Base-by-base conservation (phyloP, 2,329 filamentous ascomycete genomes). In the Dryadomyces quercivorus region DNA sequence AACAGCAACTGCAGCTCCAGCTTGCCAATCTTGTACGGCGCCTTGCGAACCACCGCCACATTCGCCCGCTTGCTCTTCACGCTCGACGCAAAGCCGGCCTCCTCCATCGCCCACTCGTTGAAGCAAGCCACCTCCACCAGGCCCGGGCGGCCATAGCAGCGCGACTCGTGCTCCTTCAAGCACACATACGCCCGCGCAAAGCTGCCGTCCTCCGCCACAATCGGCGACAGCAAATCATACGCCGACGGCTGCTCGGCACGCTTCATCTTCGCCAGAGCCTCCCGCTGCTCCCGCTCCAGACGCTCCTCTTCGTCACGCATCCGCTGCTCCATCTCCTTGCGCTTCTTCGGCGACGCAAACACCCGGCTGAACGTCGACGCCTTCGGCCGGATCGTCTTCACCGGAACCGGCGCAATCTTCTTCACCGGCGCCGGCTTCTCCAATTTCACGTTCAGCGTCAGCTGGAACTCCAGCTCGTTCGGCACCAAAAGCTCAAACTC, bases 401-500 rank as follows among this genome's bases (percentile, higher is more conserved):
- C 75, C 2, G 86, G 81, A 3, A 83, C 78, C 20, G 31, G 45
- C 42, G 72, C 71, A 1, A 72, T 65, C 1, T 77, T 65, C 54
- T 72, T 72, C 57, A 73, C 73, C 7, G 45, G 31, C 26, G 84
- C 82, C 6, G 87, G 88, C 64, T 91, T 88, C 60, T 91, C 86
- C 22, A 97, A 77, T 73, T 96, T 96, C 60, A 95, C 94, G 61
- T 96, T 95, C 15, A 98, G 79, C 0, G 93, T 97, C 43, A 98
- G 80, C 70, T 98, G 93, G 72, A 98, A 98, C 68, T 98, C 93
- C n/a, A 98, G 81, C 62, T 98, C 93, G 62, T 95, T 93, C 51
- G 94, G 85, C 26, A 98, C 93, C 36, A 97, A 91, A 47, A 98
- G 82, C 71, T 98, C 93, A 63, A 98, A 98, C 67, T 98, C 93